Evolutionary conservation across 1,284 basidiomycete genomes (phyloP).

Genomic region (Sphaerobolus stellatus): DNA sequence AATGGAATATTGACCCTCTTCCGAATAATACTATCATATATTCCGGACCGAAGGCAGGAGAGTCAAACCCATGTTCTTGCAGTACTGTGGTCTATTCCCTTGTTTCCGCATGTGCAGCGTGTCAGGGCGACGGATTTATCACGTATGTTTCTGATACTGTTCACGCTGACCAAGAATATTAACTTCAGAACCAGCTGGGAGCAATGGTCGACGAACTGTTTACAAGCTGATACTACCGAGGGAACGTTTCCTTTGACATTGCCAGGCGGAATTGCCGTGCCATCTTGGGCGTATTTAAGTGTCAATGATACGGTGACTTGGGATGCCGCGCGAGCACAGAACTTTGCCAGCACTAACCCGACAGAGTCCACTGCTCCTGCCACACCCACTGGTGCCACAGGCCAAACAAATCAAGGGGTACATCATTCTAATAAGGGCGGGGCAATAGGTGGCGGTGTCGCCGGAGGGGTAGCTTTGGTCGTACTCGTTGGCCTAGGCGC

Average conservation of each 20-base stretch:
- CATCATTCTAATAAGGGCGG: neutral
- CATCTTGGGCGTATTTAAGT: neutral
- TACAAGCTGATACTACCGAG: too few species aligned
- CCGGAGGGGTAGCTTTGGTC: too few species aligned
- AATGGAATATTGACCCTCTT: too few species aligned
- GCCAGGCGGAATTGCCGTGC: neutral
- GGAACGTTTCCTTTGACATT: too few species aligned
- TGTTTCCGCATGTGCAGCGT: neutral
- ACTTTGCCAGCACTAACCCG: neutral
- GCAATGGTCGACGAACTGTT: too few species aligned
- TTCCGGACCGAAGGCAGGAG: too few species aligned
- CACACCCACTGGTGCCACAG: neutral
- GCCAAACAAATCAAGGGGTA: too few species aligned
- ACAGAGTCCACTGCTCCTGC: neutral
- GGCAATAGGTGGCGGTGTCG: neutral
- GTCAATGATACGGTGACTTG: neutral
- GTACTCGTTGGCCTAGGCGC: too few species aligned
- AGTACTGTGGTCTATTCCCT: neutral
- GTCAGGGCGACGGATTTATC: neutral
- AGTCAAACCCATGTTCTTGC: neutral
- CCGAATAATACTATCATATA: too few species aligned
- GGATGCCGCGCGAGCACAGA: neutral
- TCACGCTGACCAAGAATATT: too few species aligned
- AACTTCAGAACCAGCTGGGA: too few species aligned
- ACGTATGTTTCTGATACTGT: neutral